Percentiles rank a stretch among this genome's conserved stretches.
Evolutionary conservation across 352 stramenopile genomes (phyloP).

Genomic region (Globisporangium acanthophoron): DNA sequence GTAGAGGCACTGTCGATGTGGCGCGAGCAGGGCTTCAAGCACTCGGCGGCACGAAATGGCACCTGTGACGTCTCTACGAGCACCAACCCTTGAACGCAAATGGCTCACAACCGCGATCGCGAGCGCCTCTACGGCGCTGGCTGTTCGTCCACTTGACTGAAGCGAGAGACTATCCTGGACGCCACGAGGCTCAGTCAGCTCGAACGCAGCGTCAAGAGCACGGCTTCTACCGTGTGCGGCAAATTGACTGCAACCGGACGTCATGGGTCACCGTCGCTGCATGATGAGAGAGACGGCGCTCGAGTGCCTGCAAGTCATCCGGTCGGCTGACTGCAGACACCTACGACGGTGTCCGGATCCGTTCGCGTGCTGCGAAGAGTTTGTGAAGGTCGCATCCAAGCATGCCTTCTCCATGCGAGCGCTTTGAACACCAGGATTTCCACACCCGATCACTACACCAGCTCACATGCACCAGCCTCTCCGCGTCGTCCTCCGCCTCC

Average conservation of each 20-base stretch:
- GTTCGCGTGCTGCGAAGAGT: too few relatives aligned
- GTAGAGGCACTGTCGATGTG: not conserved
- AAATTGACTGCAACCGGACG: not conserved
- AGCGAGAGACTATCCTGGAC: not conserved
- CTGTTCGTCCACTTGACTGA: not conserved
- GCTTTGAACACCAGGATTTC: too few relatives aligned
- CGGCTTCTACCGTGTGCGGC: not conserved
- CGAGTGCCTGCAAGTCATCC: not conserved
- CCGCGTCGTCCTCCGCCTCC: too few relatives aligned
- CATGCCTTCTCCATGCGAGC: too few relatives aligned
- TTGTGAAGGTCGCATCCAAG: too few relatives aligned
- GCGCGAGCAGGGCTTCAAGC: not conserved
- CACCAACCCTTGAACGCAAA: too few relatives aligned
- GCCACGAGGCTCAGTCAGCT: not conserved
- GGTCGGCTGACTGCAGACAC: not conserved
- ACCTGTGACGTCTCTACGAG: not conserved
- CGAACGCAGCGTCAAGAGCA: not conserved
- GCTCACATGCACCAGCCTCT: too few relatives aligned
- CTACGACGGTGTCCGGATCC: not conserved
- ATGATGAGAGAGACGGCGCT: not conserved
- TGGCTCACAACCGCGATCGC: too few relatives aligned
- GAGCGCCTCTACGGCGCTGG: not conserved
- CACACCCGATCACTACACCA: too few relatives aligned
- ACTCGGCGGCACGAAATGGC: not conserved
- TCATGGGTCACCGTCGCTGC: not conserved